Conservation (phyloP, 768 basidiomycete species). For the Naganishia friedmannii region DNA sequence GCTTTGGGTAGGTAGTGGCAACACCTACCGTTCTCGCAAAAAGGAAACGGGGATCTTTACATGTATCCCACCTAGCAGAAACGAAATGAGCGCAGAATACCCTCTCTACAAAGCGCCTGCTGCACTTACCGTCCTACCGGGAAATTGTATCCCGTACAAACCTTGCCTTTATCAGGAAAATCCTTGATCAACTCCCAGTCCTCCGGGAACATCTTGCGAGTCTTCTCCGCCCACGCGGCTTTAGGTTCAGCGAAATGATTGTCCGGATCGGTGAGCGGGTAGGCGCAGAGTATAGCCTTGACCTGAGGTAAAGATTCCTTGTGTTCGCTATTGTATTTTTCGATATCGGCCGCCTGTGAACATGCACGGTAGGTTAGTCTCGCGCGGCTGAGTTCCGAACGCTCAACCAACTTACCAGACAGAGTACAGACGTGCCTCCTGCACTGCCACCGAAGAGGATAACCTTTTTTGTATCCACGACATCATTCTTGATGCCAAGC, state of each 20-base stretch:
- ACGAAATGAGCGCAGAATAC: too few relatives aligned
- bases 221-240: background rate
- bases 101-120: too few relatives aligned
- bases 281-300: slow-evolving; percentile 8
- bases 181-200: slow-evolving; percentile 20
- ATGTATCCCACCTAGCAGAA: slow-evolving; percentile 6
- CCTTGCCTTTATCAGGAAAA: background rate
- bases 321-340: slow-evolving; percentile 1
- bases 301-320: background rate
- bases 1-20: background rate
- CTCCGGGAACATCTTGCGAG: slow-evolving; percentile 9
- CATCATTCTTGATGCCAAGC: background rate
- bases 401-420: background rate
- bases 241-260: slow-evolving; percentile 6
- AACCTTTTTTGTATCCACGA: background rate
- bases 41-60: slow-evolving; percentile 4
- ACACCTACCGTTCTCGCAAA: background rate
- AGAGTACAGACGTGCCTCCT: slow-evolving; percentile 10
- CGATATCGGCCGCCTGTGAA: slow-evolving; percentile 13
- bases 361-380: background rate
- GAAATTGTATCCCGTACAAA: slow-evolving; percentile 1
- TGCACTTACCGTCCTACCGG: slow-evolving; percentile 1
- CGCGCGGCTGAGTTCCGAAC: too few relatives aligned
- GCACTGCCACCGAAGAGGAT: slow-evolving; percentile 10
- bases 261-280: slow-evolving; percentile 19